Base-by-base conservation (phyloP, 768 basidiomycete species). In the Boletus speciosus region DNA sequence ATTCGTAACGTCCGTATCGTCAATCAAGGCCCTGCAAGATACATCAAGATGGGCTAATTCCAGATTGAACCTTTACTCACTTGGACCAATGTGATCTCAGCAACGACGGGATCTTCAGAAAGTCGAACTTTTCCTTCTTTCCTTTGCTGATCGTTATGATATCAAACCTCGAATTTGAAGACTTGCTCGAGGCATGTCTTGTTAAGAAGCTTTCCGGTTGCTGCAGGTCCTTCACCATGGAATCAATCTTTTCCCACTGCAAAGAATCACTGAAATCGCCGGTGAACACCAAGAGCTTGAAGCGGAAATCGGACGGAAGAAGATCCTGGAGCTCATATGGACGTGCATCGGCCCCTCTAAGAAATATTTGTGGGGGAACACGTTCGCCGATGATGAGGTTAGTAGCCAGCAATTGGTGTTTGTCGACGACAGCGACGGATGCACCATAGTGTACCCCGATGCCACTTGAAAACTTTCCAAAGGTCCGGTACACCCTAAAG, bases 1-100 rank as follows among this genome's bases (percentile, higher is more conserved):
- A 4, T 76, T 78, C 15, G 65, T 69, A 32, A 77, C 55, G 55
- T 82, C 78, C 2, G 58, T 65, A 52, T 84, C 84, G 54, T 89
- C 87, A 12, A 85, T 71, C 31, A 83, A 72, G 6, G 84, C 78
- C 66, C 86, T 88, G 52, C 4, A 23, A n/a, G 15, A 9, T 21
- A 32, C 23, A 29, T 64, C 42, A 65, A n/a, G 2, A 32, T 6
- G 11, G 1, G 19, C 12, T 1, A 41, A 10, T 12, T 19, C 38
- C 25, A 7, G 25, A 48, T 43, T 12, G 27, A 39, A 40, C n/a
- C 1, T 19, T 27, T 4, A 59, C 70, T 61, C 36, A 78, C 75
- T 76, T 76, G 32, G 72, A 72, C 76, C 77, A 78, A 35, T 78
- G 76, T 8, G 65, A 40, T 46, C 74, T 56, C 45, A 78, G 56